Percentiles rank a stretch among this genome's conserved stretches.
phyloP scores from a whole-genome alignment of 2,329 filamentous ascomycete genomes.

The Pleochaeta shiraiana region DNA sequence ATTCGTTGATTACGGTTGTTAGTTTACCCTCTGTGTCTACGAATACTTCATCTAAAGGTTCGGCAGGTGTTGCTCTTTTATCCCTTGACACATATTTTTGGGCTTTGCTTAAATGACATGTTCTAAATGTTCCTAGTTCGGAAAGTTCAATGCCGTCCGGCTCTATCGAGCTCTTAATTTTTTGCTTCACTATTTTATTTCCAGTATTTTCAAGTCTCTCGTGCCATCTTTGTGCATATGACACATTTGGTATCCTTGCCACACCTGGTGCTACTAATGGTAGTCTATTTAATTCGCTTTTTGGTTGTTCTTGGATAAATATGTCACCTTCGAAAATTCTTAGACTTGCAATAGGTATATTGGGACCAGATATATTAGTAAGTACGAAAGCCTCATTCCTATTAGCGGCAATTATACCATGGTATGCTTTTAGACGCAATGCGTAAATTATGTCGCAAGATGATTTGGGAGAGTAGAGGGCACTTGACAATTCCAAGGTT shows the following conservation, averaged over 20 bases:
- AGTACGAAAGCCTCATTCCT: not conserved
- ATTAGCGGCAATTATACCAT: not conserved
- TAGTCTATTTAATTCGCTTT: not conserved
- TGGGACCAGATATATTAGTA: not conserved
- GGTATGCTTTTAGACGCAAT: not conserved
- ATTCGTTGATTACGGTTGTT: not conserved
- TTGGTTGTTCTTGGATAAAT: not conserved
- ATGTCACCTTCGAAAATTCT: not conserved
- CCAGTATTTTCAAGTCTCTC: not conserved
- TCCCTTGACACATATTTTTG: not conserved
- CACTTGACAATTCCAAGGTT: not conserved
- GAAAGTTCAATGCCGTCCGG: not conserved
- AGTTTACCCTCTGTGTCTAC: slow-evolving; percentile 2
- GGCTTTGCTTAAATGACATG: not conserved
- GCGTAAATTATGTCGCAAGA: not conserved
- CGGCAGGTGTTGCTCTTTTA: not conserved
- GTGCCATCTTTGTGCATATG: not conserved
- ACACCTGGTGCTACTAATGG: not conserved
- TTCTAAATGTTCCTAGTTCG: not conserved
- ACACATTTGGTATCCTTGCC: not conserved
- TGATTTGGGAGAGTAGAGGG: not conserved
- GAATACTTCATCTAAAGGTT: not conserved
- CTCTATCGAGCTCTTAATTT: not conserved
- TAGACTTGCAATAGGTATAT: not conserved
- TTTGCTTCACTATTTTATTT: not conserved